Percentiles rank a stretch among this genome's conserved stretches.
phyloP scores from a whole-genome alignment of 2,329 filamentous ascomycete species.

The Trichoderma sp. region DNA sequence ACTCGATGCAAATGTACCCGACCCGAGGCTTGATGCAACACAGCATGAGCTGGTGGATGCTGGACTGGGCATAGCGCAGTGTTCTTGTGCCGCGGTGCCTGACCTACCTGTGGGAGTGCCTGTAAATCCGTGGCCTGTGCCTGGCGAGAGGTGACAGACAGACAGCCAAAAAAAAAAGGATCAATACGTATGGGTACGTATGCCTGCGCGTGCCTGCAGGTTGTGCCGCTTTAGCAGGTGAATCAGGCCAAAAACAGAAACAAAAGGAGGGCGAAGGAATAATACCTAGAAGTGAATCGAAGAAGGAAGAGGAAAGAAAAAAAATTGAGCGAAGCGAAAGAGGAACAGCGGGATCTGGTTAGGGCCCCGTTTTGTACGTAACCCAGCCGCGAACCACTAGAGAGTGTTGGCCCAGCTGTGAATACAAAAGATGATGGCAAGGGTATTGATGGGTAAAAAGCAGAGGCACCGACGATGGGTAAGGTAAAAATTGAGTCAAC shows the following conservation, averaged over 20 bases:
- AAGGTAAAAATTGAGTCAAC: neutral
- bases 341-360: slow-evolving; percentile 14
- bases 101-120: slow-evolving; percentile 4
- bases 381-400: neutral
- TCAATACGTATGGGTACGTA: neutral
- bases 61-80: slow-evolving; percentile 13
- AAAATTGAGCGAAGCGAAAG: slow-evolving; percentile 1
- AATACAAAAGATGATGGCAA: neutral
- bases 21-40: neutral
- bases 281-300: neutral
- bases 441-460: neutral
- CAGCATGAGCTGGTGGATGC: neutral
- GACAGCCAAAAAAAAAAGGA: neutral
- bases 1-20: neutral
- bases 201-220: slow-evolving; percentile 12
- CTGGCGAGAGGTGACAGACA: neutral
- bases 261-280: neutral
- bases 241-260: neutral
- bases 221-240: neutral
- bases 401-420: neutral
- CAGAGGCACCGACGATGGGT: neutral
- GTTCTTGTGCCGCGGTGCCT: slow-evolving; percentile 12
- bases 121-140: neutral
- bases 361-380: slow-evolving; percentile 15
- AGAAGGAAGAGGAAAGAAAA: neutral